Evolutionary conservation across 345 rosid species (phyloP).

Genomic region (Citrus trifoliata): DNA sequence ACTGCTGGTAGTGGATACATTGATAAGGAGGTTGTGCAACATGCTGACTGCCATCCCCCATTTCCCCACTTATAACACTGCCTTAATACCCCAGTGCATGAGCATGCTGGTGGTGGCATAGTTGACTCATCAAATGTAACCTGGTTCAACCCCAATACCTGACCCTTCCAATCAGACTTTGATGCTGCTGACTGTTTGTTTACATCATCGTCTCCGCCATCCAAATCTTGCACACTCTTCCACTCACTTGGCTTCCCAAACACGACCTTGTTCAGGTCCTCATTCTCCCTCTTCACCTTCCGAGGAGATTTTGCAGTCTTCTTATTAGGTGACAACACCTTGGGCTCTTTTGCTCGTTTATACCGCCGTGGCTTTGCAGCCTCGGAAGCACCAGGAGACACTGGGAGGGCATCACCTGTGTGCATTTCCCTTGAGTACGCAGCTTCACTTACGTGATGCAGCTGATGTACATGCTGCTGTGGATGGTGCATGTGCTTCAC

Average conservation of each 20-base stretch:
- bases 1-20: constrained; percentile 82
- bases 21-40: constrained; percentile 91
- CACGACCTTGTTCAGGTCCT: constrained; percentile 61
- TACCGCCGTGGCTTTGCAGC: constrained; percentile 61
- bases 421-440: constrained; percentile 66
- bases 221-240: constrained; percentile 43
- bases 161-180: constrained; percentile 82
- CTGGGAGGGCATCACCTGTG: constrained; percentile 36
- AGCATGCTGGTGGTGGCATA: constrained; percentile 91
- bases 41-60: constrained; percentile 99
- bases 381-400: constrained; percentile 51
- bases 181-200: constrained; percentile 46
- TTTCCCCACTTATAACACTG: constrained; percentile 99
- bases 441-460: constrained; percentile 54
- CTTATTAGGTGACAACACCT: constrained; percentile 47
- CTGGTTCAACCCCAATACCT: constrained; percentile 86
- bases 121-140: constrained; percentile 87
- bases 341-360: constrained; percentile 67
- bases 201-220: constrained; percentile 38
- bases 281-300: constrained; percentile 78
- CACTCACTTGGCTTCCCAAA: constrained; percentile 61
- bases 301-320: constrained; percentile 58
- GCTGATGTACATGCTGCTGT: constrained; percentile 61
- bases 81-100: constrained; percentile 83
- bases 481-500: constrained; percentile 79